Conservation (phyloP, 73 alveolate genomes). For the Vitrella brassicaformis region DNA sequence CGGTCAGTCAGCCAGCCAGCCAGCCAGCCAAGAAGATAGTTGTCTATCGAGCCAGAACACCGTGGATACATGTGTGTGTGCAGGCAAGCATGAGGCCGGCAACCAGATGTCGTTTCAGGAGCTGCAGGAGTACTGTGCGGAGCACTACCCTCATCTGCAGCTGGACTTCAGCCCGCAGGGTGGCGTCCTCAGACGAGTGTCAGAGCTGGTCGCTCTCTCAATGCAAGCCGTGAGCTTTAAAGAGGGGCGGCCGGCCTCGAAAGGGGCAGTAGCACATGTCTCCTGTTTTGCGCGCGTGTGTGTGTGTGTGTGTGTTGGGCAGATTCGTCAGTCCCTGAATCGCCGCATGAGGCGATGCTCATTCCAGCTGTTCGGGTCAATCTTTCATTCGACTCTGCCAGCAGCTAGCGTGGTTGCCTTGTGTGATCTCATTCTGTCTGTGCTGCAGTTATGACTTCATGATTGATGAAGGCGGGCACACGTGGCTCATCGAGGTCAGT, state of each 20-base stretch:
- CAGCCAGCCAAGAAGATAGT: not conserved
- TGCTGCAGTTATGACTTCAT: no score
- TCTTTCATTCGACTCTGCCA: no score
- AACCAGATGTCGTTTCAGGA: not conserved
- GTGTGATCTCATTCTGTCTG: no score
- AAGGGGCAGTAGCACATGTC: not conserved
- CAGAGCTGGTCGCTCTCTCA: not conserved
- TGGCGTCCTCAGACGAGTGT: not conserved
- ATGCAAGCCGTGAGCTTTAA: not conserved
- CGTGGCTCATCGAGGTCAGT: not conserved
- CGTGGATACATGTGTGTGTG: not conserved
- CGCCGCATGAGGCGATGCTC: not conserved
- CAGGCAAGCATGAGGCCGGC: not conserved
- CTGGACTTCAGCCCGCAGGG: not conserved
- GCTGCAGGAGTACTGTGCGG: not conserved
- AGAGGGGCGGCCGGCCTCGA: not conserved
- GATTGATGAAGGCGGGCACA: not conserved
- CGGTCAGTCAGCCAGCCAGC: not conserved
- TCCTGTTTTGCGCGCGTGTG: not conserved
- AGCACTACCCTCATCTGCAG: not conserved
- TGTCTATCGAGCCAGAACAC: not conserved
- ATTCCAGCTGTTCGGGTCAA: not conserved
- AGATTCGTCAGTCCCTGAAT: not conserved
- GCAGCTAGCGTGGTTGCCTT: no score
- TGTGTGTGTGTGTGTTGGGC: not conserved